Evolutionary conservation across 768 basidiomycete genomes (phyloP), one percentile per base, ranked within the genome.

Genomic region (Gloeostereum incarnatum): DNA sequence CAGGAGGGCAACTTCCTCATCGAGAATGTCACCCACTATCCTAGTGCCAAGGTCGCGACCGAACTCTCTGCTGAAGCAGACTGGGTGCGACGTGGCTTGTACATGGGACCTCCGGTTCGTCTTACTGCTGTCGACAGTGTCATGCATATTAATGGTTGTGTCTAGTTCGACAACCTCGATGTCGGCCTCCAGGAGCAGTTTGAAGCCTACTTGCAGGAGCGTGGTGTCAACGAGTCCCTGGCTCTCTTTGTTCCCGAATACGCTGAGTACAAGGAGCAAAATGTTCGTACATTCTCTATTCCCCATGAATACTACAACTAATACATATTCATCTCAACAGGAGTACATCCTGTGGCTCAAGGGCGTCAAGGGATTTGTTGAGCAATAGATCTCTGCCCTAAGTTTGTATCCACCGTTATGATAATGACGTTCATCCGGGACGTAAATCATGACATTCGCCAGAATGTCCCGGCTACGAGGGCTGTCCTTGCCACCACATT

Each of bases 261-360:
- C 53, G 80, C 83, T 10, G 81, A 87, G 53, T 66, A 68, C 66
- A 97, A 96, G 71, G 93, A 98, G 55, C 93, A 98, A 66, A 80
- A 81, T 75, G 91, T 91, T 23, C 24, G 73, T 59, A 13, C 16
- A 13, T 36, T 30, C 22, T 10, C 8, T 42, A 38, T 5, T 25
- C 17, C 22, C 31, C 33, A 33, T 45, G 21, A 24, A 25, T 34
- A 13, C 31, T 37, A 25, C 44, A 31, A 19, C 36, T 42, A 6
- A 47, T 23, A 38, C 42, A 13, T 42, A 45, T 38, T 13, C 35
- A 19, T 35, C 25, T 40, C 22, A 45, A 26, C 44, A 92, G 90
- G 93, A 98, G 64, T 98, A 98, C 61, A 75, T 90, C 51, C 69
- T 66, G 47, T 98, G 93, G 93, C 63, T 98, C 51, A 62, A 72